A percentile compares a stretch with the other conserved stretches of the same genome.
These are phyloP conservation scores for Rehmannia glutinosa DNA, from an alignment of 257 asterid species.

Conservation along the genomic window DNA sequence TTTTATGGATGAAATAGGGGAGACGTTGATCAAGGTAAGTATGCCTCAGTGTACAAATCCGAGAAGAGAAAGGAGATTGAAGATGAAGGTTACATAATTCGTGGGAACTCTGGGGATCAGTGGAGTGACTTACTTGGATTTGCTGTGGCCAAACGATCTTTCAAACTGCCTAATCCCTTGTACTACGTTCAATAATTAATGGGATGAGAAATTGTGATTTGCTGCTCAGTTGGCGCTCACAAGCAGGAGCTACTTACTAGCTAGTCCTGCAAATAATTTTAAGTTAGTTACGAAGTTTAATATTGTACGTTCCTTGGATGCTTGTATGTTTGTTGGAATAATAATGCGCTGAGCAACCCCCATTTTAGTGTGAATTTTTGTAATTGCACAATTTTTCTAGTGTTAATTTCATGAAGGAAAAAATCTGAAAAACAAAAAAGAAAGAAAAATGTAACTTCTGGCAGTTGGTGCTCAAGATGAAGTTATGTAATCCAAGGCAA, in stretches of 20 bases:
- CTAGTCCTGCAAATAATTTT: background rate
- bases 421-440: no score
- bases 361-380: no score
- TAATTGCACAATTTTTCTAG: no score
- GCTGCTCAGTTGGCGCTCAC: background rate
- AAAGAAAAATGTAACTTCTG: no score
- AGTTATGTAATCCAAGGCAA: no score
- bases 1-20: slow-evolving; percentile 45
- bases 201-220: background rate
- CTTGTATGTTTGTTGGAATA: no score
- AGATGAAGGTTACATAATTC: slow-evolving; percentile 72
- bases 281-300: no score
- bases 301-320: no score
- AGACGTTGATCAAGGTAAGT: slow-evolving; percentile 49
- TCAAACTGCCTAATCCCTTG: slow-evolving; percentile 82
- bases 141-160: slow-evolving; percentile 63
- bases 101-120: slow-evolving; percentile 88
- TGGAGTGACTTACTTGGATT: slow-evolving; percentile 88
- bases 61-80: slow-evolving; percentile 71
- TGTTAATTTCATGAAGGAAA: no score
- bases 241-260: background rate
- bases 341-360: no score
- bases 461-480: no score
- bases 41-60: slow-evolving; percentile 64
- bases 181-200: slow-evolving; percentile 57